Percentiles rank a stretch among this genome's conserved stretches.
phyloP scores from a whole-genome alignment of 768 basidiomycete species.

The Pulveroboletus sp. region DNA sequence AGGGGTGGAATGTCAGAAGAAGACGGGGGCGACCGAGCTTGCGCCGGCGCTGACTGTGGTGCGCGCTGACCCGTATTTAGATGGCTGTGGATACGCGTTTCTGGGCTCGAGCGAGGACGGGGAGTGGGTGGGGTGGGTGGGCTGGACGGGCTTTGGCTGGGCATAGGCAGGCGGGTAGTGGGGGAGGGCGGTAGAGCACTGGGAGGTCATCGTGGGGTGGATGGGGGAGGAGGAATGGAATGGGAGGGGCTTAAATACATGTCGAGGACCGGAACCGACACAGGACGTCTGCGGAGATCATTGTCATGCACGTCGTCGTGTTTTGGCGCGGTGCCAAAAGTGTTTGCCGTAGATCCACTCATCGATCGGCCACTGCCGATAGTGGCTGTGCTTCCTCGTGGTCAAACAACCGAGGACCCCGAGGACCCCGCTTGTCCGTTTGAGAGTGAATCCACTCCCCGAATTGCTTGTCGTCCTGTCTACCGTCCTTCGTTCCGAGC shows the following conservation, averaged over 20 bases:
- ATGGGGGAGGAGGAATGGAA: no score
- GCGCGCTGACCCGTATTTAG: constrained; percentile 21
- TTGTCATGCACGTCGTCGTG: constrained; percentile 9
- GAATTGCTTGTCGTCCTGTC: not conserved
- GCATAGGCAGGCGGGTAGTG: constrained; percentile 13
- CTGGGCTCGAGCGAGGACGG: constrained; percentile 19
- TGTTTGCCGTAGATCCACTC: constrained; percentile 7
- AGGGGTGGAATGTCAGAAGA: constrained; percentile 49
- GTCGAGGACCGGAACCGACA: constrained; percentile 28
- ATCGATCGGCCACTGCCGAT: constrained; percentile 3
- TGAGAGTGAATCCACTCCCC: not conserved
- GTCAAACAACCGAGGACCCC: constrained; percentile 3
- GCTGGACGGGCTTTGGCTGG: constrained; percentile 22
- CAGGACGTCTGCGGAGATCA: constrained; percentile 21
- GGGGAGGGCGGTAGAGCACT: constrained; percentile 18
- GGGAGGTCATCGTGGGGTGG: constrained; percentile 24
- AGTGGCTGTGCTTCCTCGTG: constrained; percentile 2
- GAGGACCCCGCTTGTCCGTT: not conserved
- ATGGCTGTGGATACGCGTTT: constrained; percentile 24
- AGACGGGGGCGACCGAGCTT: constrained; percentile 50
- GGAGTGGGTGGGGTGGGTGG: constrained; percentile 16
- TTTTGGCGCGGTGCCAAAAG: constrained; percentile 5
- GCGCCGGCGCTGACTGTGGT: constrained; percentile 50
- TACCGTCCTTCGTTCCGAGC: not conserved
- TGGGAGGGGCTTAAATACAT: constrained; percentile 29